phyloP scores from a whole-genome alignment of 345 rosid genomes.

The Chamaenerion angustifolium region DNA sequence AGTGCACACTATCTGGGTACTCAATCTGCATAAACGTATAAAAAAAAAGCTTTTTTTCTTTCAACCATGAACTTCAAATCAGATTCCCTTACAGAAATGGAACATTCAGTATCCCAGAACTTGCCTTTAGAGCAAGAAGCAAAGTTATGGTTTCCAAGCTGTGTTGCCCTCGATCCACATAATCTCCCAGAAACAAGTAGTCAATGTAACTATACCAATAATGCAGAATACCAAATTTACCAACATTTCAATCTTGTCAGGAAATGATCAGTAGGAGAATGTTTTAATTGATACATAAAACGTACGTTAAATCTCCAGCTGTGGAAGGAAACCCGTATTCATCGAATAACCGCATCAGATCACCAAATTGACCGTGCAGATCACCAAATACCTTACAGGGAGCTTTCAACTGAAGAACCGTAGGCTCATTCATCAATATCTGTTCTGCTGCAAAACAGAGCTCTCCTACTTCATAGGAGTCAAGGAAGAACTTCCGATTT shows the following conservation, averaged over 20 bases:
- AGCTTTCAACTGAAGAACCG: slow-evolving; percentile 65
- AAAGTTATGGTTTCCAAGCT: slow-evolving; percentile 91
- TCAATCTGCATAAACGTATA: slow-evolving; percentile 46
- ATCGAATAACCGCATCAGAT: slow-evolving; percentile 85
- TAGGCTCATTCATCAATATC: slow-evolving; percentile 63
- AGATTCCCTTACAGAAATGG: not conserved
- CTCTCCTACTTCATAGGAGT: slow-evolving; percentile 80
- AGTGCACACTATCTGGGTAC: slow-evolving; percentile 81
- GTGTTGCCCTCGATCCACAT: slow-evolving; percentile 96
- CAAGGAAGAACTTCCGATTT: slow-evolving; percentile 72
- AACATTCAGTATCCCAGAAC: slow-evolving; percentile 12
- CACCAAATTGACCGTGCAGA: slow-evolving; percentile 89
- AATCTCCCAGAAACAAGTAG: slow-evolving; percentile 91
- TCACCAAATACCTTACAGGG: slow-evolving; percentile 85
- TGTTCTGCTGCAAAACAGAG: slow-evolving; percentile 71
- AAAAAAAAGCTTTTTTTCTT: not conserved
- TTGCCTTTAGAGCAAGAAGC: slow-evolving; percentile 95
- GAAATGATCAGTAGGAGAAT: not conserved
- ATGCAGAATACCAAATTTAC: slow-evolving; percentile 6
- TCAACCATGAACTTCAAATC: not conserved
- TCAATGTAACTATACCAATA: slow-evolving; percentile 62
- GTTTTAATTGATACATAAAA: not conserved
- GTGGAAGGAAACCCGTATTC: slow-evolving; percentile 84
- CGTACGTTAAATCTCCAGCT: slow-evolving; percentile 91
- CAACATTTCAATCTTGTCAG: not conserved